phyloP scores from a whole-genome alignment of 2,329 filamentous ascomycete genomes.

The Aulographum hederae region DNA sequence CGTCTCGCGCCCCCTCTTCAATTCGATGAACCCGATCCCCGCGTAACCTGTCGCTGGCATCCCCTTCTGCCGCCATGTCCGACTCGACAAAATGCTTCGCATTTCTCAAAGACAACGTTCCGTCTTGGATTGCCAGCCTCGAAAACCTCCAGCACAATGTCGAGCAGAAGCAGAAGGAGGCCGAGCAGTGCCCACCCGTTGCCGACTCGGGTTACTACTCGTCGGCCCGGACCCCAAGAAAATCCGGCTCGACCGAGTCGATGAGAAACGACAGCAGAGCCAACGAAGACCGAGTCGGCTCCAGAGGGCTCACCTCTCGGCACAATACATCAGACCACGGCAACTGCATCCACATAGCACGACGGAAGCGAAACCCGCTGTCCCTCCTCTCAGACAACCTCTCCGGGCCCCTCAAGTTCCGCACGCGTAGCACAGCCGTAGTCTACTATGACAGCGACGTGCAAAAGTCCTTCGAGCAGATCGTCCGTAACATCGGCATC shows the following conservation, averaged over 20 bases:
- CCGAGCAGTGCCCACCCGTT: background rate
- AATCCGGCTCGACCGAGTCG: background rate
- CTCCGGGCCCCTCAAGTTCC: conserved; percentile 36
- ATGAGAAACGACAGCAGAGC: background rate
- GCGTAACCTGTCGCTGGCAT: no score
- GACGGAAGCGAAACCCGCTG: conserved; percentile 23
- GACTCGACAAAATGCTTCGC: conserved; percentile 19
- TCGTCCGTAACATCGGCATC: conserved; percentile 66
- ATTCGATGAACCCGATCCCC: no score
- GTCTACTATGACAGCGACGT: conserved; percentile 88
- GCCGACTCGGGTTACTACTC: background rate
- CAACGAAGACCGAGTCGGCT: background rate
- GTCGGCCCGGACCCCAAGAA: background rate
- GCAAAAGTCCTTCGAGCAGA: conserved; percentile 62
- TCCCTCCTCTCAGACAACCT: conserved; percentile 20
- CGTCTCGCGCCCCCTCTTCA: no score
- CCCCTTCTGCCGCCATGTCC: conserved; percentile 19
- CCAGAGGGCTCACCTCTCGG: conserved; percentile 7
- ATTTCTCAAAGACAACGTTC: conserved; percentile 18
- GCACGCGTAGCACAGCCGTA: conserved; percentile 53
- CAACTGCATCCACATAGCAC: conserved; percentile 9
- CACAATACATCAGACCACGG: conserved; percentile 11
- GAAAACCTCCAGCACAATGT: conserved; percentile 14
- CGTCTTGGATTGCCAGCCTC: conserved; percentile 18
- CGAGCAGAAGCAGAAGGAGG: conserved; percentile 14